Evolutionary conservation across 1,139 yeast species (phyloP), one percentile per base, ranked within the genome.

Genomic region (Tardiomyces depauwii): DNA sequence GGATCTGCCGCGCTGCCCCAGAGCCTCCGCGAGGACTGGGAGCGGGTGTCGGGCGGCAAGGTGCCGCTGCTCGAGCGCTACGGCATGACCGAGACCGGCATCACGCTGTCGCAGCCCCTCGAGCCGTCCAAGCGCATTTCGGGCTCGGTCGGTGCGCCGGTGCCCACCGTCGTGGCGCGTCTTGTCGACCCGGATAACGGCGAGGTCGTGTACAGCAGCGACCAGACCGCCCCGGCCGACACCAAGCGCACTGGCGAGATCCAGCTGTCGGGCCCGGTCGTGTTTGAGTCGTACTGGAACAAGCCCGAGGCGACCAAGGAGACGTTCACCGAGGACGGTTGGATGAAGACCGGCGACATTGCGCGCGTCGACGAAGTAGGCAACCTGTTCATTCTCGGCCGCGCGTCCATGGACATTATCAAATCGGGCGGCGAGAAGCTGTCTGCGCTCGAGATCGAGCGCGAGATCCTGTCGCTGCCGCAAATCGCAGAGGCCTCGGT

Each of bases 61-160:
- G 60, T 61, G 10, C 63, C 66, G 16, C 51, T 64, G 43, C 59
- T 64, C 12, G 68, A 64, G 49, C 53, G 68, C 33, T 64, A 64
- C 47, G 68, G 68, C 18, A 64, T 64, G 68, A 64, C 68, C 2
- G 68, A 64, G 45, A 64, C 66, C 7, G 68, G 68, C 10, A 64
- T 64, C 51, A 64, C 67, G 1, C 53, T 64, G 16, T 56, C 65
- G 2, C 68, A 65, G 53, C 64, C 66, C 3, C 44, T 61, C 27
- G 57, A 58, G n/a, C 52, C 57, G 9, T 40, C 45, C 1, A 39
- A 48, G 28, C 53, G 65, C 10, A 47, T 55, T n/a, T 55, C 49
- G 2, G 64, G 68, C 14, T 57, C 66, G 10, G 67, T 64, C 10
- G 68, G 68, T 1, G 49, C 53, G 39, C 68, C 68, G 1, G 61